Conservation (phyloP, 768 basidiomycete genomes). For the Boletus edulis region DNA sequence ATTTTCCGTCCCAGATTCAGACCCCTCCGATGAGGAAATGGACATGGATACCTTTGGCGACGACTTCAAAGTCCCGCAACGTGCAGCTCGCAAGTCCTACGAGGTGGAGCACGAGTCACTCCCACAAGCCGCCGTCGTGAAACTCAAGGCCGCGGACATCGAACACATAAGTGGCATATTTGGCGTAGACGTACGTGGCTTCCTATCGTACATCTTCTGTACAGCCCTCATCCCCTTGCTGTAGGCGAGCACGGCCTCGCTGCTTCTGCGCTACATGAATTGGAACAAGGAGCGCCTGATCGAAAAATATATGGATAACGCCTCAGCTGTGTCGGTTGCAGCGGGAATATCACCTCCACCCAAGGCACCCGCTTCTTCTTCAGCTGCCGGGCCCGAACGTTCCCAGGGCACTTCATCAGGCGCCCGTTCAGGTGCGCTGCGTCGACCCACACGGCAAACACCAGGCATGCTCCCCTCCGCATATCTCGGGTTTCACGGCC, state of each 20-base stretch:
- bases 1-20: constrained; percentile 33
- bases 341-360: constrained; percentile 63
- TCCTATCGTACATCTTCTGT: background rate
- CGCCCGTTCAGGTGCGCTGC: constrained; percentile 24
- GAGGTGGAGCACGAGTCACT: constrained; percentile 85
- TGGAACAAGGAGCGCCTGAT: constrained; percentile 98
- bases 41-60: constrained; percentile 66
- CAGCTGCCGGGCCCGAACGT: constrained; percentile 32
- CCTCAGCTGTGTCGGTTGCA: constrained; percentile 61
- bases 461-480: constrained; percentile 13
- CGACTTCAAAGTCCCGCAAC: constrained; percentile 57
- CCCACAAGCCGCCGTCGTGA: constrained; percentile 69
- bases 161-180: constrained; percentile 88
- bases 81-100: constrained; percentile 65
- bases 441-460: constrained; percentile 30
- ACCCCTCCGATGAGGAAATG: constrained; percentile 58
- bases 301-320: constrained; percentile 96
- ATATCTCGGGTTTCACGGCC: background rate
- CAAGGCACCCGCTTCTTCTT: constrained; percentile 19
- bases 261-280: constrained; percentile 76
- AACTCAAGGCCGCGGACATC: constrained; percentile 72
- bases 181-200: constrained; percentile 76
- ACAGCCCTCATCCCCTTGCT: background rate
- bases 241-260: constrained; percentile 66
- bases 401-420: constrained; percentile 28